These are phyloP conservation scores for Verticillium nubilum DNA, from an alignment of 2,329 filamentous ascomycete genomes.

Conservation along the genomic window DNA sequence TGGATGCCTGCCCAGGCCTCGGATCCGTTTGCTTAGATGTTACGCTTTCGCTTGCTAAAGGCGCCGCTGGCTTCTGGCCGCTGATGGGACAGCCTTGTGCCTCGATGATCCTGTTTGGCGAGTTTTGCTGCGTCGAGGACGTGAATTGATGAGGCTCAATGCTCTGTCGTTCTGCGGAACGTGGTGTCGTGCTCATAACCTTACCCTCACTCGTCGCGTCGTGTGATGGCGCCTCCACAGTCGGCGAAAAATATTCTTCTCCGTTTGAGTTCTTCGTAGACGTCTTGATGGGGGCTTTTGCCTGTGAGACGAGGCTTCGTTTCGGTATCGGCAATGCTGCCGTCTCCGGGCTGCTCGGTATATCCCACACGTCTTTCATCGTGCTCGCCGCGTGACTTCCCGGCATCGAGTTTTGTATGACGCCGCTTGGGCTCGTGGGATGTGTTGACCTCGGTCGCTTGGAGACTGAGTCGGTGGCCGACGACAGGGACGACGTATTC, in stretches of 20 bases:
- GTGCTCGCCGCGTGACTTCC: constrained; percentile 14
- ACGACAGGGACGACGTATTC: constrained; percentile 14
- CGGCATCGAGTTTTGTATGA: constrained; percentile 28
- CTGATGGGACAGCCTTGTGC: background rate
- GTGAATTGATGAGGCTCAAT: background rate
- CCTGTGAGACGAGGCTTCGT: background rate
- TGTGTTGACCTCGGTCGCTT: background rate
- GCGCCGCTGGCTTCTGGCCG: constrained; percentile 2
- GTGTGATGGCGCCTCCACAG: background rate
- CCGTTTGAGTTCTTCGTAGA: background rate
- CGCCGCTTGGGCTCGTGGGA: constrained; percentile 9
- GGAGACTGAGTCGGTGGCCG: constrained; percentile 21
- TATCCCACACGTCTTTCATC: constrained; percentile 33
- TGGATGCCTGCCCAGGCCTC: constrained; percentile 9
- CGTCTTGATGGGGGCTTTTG: background rate
- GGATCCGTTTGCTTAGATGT: background rate
- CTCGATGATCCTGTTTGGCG: background rate
- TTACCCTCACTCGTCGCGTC: background rate
- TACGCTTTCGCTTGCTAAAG: background rate
- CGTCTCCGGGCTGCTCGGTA: constrained; percentile 36
- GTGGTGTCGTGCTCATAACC: background rate
- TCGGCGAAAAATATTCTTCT: background rate
- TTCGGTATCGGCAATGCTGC: background rate
- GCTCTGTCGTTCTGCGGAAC: background rate
- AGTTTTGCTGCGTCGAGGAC: background rate